Evolutionary conservation across 1,139 yeast genomes (phyloP), one percentile per base, ranked within the genome.

Genomic region (Nematodospora anomalae): DNA sequence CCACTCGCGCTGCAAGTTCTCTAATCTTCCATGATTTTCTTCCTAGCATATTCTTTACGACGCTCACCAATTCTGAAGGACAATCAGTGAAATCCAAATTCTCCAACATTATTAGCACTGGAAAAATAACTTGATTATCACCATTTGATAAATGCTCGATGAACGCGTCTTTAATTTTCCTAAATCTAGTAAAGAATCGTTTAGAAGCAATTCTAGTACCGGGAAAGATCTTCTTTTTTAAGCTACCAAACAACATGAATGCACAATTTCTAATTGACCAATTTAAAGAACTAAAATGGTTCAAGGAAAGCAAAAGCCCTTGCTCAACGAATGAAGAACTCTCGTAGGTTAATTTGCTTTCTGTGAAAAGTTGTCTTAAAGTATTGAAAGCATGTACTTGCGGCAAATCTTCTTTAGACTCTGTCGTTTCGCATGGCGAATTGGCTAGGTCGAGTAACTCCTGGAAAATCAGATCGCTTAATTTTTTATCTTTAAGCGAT

Each of bases 211-310:
- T 57, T 8, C 61, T 51, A 33, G 64, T 64, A 10, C 79, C 76
- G 3, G 95, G 95, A 60, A 90, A 89, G 4, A 92, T 53, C 43
- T 94, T 73, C 42, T 81, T 81, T 52, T 86, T 92, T 30, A 90
- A 58, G 0, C 96, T 80, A 1, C 95, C 83, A 55, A 89, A 92
- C 28, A 92, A 68, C 97, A 92, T 92, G 20, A 90, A 84, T 0
- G 96, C 88, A 58, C 97, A 87, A 57, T 92, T 92, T 50, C 96
- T 71, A 22, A 92, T 74, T 0, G 96, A 80, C 97, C 97, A 90
- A 22, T 79, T 68, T 1, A 71, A 64, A 3, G 86, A 78, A 1
- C 76, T 70, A 57, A 90, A 87, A 26, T 80, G 73, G 1, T 62
- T 49, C 28, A 92, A 67, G 0, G 95, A 70, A 16, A 87, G 57